Conservation (phyloP, 2,329 filamentous ascomycete species). For the Colletotrichum eremochloae region DNA sequence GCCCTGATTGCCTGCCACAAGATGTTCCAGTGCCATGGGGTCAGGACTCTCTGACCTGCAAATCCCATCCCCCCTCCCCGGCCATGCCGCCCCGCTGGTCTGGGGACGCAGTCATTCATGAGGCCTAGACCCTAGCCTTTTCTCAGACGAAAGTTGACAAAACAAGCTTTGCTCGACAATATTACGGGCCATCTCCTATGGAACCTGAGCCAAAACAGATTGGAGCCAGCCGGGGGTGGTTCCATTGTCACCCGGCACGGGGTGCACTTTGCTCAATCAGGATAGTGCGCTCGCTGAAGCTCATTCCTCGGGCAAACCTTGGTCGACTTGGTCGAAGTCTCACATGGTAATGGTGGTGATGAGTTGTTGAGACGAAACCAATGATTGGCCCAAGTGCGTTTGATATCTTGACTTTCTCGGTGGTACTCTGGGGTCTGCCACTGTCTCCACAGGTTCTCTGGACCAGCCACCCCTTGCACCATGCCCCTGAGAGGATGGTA, state of each 20-base stretch:
- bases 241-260: constrained; percentile 30
- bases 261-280: constrained; percentile 14
- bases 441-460: constrained; percentile 8
- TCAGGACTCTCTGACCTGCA: constrained; percentile 5
- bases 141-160: constrained; percentile 4
- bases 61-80: neutral
- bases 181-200: constrained; percentile 13
- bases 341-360: constrained; percentile 4
- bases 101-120: neutral
- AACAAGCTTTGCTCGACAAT: constrained; percentile 36
- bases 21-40: constrained; percentile 25
- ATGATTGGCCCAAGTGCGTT: constrained; percentile 21
- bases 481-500: constrained; percentile 26
- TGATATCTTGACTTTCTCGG: constrained; percentile 37
- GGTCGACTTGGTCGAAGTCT: neutral
- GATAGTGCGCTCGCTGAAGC: neutral
- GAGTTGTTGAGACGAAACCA: neutral
- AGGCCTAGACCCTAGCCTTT: constrained; percentile 25
- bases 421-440: constrained; percentile 9
- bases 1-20: constrained; percentile 9
- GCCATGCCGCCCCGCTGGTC: constrained; percentile 14
- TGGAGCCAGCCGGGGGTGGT: constrained; percentile 8
- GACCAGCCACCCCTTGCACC: constrained; percentile 19
- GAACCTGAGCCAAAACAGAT: constrained; percentile 9
- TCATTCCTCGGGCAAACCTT: constrained; percentile 4